Base-by-base conservation (phyloP, 768 basidiomycete species). In the Leccinum uliginosum region DNA sequence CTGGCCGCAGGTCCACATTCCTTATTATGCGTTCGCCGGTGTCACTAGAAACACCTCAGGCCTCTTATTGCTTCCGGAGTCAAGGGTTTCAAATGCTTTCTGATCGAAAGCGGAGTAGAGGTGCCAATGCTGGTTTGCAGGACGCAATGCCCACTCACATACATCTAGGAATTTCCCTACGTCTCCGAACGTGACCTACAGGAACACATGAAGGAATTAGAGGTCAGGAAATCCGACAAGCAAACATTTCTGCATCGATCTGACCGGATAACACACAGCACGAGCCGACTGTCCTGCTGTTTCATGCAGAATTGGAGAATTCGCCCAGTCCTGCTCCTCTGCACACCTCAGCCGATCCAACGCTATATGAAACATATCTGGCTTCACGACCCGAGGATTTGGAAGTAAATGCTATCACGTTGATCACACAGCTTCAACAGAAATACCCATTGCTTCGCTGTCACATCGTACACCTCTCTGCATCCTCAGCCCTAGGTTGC, bases 391-490 rank as follows among this genome's bases (percentile, higher is more conserved):
- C 97, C 3, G 78, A 88, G 47, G 69, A 76, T 29, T 78, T 95
- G 59, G 96, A 99, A 75, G 76, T 80, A 1, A 80, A 86, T 59
- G 96, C 96, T 9, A 91, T 99, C 58, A 74, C 79, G 26, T 76
- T 95, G 29, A 86, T 99, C 64, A 82, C 83, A 15, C 73, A 74
- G 43, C 78, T 94, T 46, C 87, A 87, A 63, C 70, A 69, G 35
- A 71, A 67, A 44, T 86, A 82, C 69, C 89, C 91, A 5, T 68
- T 76, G 6, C 77, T 97, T 26, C 85, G 87, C 21, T 89, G 88
- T 59, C 96, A 99, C 74, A 92, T 99, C 60, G 96, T 98, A 47
- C 96, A 99, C 73, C 84, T 99, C 50, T 94, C 93, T 51, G 89
- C 95, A 5, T 80, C 94, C 5, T 76, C 80, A 21, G 92, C 93